A percentile compares a stretch with the other conserved stretches of the same genome.
These are phyloP conservation scores for Ascocoryne sarcoides DNA, from an alignment of 2,329 filamentous ascomycete genomes.

Conservation along the genomic window DNA sequence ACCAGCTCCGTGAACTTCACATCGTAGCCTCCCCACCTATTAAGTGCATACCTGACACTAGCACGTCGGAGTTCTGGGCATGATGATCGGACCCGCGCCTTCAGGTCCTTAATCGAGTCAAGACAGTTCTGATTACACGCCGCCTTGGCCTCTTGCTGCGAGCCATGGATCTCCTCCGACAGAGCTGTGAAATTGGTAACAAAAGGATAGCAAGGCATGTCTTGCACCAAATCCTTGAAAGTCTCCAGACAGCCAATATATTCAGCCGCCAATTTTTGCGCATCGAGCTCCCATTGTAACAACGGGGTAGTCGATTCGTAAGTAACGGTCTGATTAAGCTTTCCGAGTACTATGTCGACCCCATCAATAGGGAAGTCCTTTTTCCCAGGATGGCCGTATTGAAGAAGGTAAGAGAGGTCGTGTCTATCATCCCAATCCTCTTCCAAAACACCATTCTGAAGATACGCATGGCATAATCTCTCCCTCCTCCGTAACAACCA, in stretches of 20 bases:
- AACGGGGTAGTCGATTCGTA: background rate
- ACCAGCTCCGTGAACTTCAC: too few relatives aligned
- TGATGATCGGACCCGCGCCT: too few relatives aligned
- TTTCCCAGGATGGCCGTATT: background rate
- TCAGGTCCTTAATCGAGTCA: too few relatives aligned
- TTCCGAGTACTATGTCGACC: background rate
- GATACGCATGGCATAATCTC: background rate
- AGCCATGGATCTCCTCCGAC: too few relatives aligned
- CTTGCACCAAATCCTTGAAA: background rate
- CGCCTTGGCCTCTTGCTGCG: too few relatives aligned
- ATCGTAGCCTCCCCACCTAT: too few relatives aligned
- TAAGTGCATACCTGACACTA: too few relatives aligned
- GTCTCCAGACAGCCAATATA: background rate
- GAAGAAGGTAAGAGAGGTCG: background rate
- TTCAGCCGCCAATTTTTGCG: too few relatives aligned
- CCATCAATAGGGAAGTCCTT: background rate
- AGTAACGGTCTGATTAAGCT: background rate
- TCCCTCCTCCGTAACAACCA: background rate
- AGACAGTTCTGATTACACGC: too few relatives aligned
- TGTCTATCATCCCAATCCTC: background rate
- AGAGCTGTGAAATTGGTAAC: too few relatives aligned
- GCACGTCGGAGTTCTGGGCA: too few relatives aligned
- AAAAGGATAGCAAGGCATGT: background rate
- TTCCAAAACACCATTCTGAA: background rate
- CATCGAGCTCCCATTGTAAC: background rate